Evolutionary conservation across 2,329 filamentous ascomycete species (phyloP).

Genomic region (Pyricularia sp.): DNA sequence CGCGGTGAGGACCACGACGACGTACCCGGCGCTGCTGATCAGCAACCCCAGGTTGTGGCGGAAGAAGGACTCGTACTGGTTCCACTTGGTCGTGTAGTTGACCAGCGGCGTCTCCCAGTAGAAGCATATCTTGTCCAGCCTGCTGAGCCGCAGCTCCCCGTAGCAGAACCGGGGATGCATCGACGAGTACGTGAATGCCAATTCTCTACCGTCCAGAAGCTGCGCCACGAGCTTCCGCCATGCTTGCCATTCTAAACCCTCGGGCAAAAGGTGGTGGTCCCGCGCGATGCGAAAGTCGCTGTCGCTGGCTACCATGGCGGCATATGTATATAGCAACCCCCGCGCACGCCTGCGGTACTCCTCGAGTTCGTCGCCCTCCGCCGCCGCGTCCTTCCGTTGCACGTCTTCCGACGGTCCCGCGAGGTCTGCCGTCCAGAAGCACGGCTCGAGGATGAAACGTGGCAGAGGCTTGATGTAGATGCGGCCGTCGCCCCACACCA

Average conservation of each 20-base stretch:
- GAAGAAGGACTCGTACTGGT: background rate
- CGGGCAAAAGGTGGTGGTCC: slow-evolving; percentile 1
- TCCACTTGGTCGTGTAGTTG: background rate
- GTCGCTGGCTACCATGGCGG: background rate
- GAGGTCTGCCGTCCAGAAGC: slow-evolving; percentile 5
- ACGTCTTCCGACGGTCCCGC: no score
- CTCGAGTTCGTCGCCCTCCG: no score
- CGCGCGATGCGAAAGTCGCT: slow-evolving; percentile 5
- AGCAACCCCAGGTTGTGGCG: background rate
- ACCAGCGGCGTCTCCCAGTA: background rate
- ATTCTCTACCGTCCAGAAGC: background rate
- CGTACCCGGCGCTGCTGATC: background rate
- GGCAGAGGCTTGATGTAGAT: slow-evolving; percentile 6
- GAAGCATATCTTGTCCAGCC: slow-evolving; percentile 1
- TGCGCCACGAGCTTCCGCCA: background rate
- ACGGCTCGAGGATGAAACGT: slow-evolving; percentile 3
- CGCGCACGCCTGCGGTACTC: background rate
- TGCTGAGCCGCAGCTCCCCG: slow-evolving; percentile 5
- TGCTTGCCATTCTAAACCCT: background rate
- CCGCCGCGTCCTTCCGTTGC: no score
- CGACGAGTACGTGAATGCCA: background rate
- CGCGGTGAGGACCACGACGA: background rate
- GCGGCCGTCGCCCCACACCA: slow-evolving; percentile 2
- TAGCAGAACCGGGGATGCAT: slow-evolving; percentile 4
- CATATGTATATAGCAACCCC: slow-evolving; percentile 4